Percentiles rank a stretch among this genome's conserved stretches.
These are phyloP conservation scores for Alternaria conjuncta DNA, from an alignment of 2,329 filamentous ascomycete genomes.

Conservation along the genomic window DNA sequence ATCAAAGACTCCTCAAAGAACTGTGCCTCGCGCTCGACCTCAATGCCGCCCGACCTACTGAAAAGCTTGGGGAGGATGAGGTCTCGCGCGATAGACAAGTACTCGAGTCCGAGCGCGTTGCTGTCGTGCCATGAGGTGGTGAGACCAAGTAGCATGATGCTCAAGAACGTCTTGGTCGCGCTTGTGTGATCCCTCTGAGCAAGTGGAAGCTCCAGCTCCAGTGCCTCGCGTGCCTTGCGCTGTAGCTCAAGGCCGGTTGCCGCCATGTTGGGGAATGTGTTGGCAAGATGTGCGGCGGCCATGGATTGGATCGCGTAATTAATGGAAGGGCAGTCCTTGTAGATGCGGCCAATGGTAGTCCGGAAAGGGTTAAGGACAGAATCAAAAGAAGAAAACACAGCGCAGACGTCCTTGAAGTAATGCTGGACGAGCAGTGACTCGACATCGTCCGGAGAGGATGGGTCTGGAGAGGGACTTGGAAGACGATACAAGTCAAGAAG, in stretches of 20 bases:
- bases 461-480: constrained; percentile 41
- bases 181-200: constrained; percentile 49
- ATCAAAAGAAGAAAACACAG: constrained; percentile 69
- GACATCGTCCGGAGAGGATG: constrained; percentile 52
- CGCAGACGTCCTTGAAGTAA: constrained; percentile 68
- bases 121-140: constrained; percentile 67
- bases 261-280: constrained; percentile 62
- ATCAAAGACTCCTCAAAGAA: constrained; percentile 64
- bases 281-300: constrained; percentile 66
- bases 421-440: constrained; percentile 66
- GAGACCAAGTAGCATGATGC: constrained; percentile 64
- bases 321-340: constrained; percentile 64
- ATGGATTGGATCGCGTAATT: constrained; percentile 69
- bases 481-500: constrained; percentile 48
- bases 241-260: constrained; percentile 59
- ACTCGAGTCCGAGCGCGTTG: constrained; percentile 61
- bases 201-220: constrained; percentile 57
- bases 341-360: constrained; percentile 63
- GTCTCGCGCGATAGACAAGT: constrained; percentile 57
- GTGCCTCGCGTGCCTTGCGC: constrained; percentile 59
- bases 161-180: constrained; percentile 62
- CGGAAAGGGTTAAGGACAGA: constrained; percentile 67
- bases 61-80: constrained; percentile 55
- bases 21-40: constrained; percentile 47
- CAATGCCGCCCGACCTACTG: constrained; percentile 37